A percentile compares a stretch with the other conserved stretches of the same genome.
Evolutionary conservation across 1,284 basidiomycete genomes (phyloP).

Genomic region (Heterobasidion irregulare): DNA sequence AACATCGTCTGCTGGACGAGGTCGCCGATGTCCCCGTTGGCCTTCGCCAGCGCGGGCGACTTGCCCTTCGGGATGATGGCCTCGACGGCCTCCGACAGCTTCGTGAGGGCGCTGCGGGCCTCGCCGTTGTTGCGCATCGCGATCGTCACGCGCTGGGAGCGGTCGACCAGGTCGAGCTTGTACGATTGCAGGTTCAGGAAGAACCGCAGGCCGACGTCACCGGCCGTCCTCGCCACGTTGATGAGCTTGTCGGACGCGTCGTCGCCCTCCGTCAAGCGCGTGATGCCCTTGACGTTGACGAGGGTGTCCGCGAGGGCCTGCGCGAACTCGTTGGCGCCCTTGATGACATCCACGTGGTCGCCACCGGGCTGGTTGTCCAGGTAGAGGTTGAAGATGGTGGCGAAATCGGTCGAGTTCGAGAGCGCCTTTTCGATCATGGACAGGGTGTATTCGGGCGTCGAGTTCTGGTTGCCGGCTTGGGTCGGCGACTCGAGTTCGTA

Average conservation of each 20-base stretch:
- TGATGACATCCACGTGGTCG: constrained; percentile 97
- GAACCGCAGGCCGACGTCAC: constrained; percentile 84
- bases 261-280: constrained; percentile 84
- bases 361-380: constrained; percentile 85
- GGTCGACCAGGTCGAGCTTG: constrained; percentile 74
- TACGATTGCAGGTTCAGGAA: constrained; percentile 97
- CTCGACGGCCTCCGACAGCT: constrained; percentile 85
- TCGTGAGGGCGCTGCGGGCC: constrained; percentile 71
- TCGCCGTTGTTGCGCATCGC: constrained; percentile 89
- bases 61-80: constrained; percentile 77
- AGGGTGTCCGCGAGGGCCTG: constrained; percentile 91
- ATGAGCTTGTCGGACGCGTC: constrained; percentile 90
- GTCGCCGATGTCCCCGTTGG: constrained; percentile 93
- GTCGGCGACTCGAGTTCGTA: constrained; percentile 97
- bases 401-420: constrained; percentile 94
- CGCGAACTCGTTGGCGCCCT: constrained; percentile 93
- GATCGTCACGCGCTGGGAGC: constrained; percentile 75
- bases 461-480: constrained; percentile 89
- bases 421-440: constrained; percentile 98
- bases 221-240: constrained; percentile 77
- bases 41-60: constrained; percentile 59
- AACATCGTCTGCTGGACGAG: constrained; percentile 97
- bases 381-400: constrained; percentile 89
- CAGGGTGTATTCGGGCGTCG: constrained; percentile 95
- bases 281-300: constrained; percentile 92